Percentiles rank a stretch among this genome's conserved stretches.
Conservation (phyloP, 2,329 filamentous ascomycete species). For the Corinectria fuckeliana region DNA sequence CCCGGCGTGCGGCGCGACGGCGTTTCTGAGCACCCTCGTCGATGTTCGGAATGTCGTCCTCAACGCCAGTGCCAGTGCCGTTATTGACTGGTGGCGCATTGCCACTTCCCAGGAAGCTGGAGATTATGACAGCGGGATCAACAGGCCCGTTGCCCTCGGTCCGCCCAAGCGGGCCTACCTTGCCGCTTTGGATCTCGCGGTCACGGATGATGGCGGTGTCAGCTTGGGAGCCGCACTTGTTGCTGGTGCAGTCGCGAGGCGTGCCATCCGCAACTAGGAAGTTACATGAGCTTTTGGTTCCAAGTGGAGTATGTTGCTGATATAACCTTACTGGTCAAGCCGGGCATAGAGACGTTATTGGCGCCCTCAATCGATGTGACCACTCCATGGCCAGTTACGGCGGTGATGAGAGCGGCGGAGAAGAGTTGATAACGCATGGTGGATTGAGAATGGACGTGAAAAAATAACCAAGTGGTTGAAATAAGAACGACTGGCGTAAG, state of each 20-base stretch:
- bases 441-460: neutral
- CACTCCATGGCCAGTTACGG: constrained; percentile 64
- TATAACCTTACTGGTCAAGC: constrained; percentile 49
- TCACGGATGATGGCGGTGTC: constrained; percentile 75
- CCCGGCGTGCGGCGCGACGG: constrained; percentile 7
- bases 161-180: constrained; percentile 66
- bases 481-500: constrained; percentile 18
- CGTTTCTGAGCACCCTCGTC: constrained; percentile 26
- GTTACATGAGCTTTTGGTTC: neutral
- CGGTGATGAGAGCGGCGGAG: constrained; percentile 48
- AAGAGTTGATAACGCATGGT: constrained; percentile 41
- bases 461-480: constrained; percentile 3
- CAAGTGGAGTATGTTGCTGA: neutral
- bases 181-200: constrained; percentile 60
- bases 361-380: constrained; percentile 62
- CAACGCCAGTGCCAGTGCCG: constrained; percentile 50
- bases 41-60: constrained; percentile 49
- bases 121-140: constrained; percentile 62
- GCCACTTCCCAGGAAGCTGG: constrained; percentile 63
- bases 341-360: constrained; percentile 68
- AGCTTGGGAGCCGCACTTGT: constrained; percentile 68
- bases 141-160: constrained; percentile 66
- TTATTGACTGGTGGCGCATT: constrained; percentile 46
- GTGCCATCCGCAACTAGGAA: constrained; percentile 66
- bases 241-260: constrained; percentile 69